Evolutionary conservation across 441 rosid species (phyloP), one percentile per base, ranked within the genome.

Genomic region (Manihot esculenta): DNA sequence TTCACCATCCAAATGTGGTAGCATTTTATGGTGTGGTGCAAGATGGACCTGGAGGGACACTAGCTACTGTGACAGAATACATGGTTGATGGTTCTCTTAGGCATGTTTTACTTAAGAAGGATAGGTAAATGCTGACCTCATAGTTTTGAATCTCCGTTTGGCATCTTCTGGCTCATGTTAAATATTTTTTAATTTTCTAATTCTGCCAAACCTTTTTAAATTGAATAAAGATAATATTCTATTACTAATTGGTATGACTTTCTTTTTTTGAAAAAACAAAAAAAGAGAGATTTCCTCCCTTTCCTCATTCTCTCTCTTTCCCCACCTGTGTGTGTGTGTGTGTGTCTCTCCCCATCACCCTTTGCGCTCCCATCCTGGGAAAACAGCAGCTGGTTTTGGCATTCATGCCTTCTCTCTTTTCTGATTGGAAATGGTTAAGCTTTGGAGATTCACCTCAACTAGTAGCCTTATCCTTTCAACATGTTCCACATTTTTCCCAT

Each of bases 1-100:
- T 95, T 74, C 98, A 91, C 76, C 98, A 92, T 79, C 98, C 99
- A 53, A 95, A 95, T 21, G 97, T 95, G 35, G 92, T 92, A 60
- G 98, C 98, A 60, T 93, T 95, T 76, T 95, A 95, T 54, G 99
- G 99, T 24, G 99, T 96, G 68, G 99, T 95, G 71, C 93, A 88
- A 78, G 97, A 96, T 75, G 97, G 97, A 56, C 98, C 97, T 55
- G 97, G 94, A 38, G 97, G 89, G 58, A 88, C 99, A 72, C 81
- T 96, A 79, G 97, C 99, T 60, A 90, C 99, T 4, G 98, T 96
- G 72, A 81, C 99, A 8, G 97, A 96, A 73, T 96, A 80, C 83
- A 93, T 96, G 99, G 97, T 96, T 76, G 94, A 96, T 85, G 98
- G 99, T 66, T 96, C 99, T 83, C 89, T 96, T 67, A 86, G 99